A percentile compares a stretch with the other conserved stretches of the same genome.
These are phyloP conservation scores for Boletus tylopilopsis DNA, from an alignment of 768 basidiomycete genomes.

Conservation along the genomic window DNA sequence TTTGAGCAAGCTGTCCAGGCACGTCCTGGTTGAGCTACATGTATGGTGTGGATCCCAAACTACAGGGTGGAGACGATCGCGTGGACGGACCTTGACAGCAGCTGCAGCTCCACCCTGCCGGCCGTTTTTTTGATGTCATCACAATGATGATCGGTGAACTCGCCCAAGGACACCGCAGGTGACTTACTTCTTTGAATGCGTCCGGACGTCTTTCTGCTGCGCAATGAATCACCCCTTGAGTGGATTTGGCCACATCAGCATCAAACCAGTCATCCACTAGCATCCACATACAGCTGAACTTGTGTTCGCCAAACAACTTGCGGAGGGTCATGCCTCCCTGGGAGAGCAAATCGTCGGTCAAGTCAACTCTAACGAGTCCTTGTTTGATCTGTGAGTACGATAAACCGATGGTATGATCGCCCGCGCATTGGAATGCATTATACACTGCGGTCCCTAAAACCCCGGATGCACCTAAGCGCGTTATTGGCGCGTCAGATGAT, in stretches of 20 bases:
- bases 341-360: conserved; percentile 45
- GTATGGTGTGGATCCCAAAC: not conserved
- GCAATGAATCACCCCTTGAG: conserved; percentile 84
- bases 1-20: conserved; percentile 63
- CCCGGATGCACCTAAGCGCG: conserved; percentile 76
- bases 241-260: conserved; percentile 2
- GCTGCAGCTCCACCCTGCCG: conserved; percentile 55
- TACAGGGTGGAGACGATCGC: too few relatives aligned
- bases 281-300: conserved; percentile 62
- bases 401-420: conserved; percentile 58
- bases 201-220: conserved; percentile 94
- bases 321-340: conserved; percentile 43
- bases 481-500: conserved; percentile 10
- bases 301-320: conserved; percentile 49
- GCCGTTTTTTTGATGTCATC: not conserved
- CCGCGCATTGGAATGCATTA: conserved; percentile 51
- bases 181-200: conserved; percentile 79
- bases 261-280: not conserved
- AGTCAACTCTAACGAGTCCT: conserved; percentile 58
- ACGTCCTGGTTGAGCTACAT: conserved; percentile 76
- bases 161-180: not conserved
- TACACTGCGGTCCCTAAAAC: conserved; percentile 82
- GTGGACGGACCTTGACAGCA: conserved; percentile 49
- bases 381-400: conserved; percentile 62
- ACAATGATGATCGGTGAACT: not conserved